A percentile compares a stretch with the other conserved stretches of the same genome.
Conservation (phyloP, 225 moss, liverwort and hornwort species). For the Neckera pumila region DNA sequence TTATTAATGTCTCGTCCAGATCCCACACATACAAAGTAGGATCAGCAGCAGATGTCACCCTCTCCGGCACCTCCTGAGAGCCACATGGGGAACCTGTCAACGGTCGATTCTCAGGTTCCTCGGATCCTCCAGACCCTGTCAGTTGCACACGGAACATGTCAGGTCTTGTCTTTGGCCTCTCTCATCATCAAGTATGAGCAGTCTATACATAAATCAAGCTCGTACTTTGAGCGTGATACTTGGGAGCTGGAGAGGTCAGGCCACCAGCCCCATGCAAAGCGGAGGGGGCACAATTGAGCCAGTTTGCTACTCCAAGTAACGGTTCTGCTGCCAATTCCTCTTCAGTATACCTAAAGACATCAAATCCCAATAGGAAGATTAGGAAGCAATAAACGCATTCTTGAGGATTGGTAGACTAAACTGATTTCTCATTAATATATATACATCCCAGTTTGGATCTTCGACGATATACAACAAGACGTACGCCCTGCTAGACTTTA, state of each 20-base stretch:
- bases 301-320: conserved; percentile 27
- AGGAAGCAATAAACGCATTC: neutral
- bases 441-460: neutral
- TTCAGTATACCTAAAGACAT: conserved; percentile 11
- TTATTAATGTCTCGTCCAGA: conserved; percentile 34
- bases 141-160: neutral
- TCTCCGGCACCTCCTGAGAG: neutral
- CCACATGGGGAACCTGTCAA: neutral
- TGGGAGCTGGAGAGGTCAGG: conserved; percentile 8
- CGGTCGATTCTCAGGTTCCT: neutral
- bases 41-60: conserved; percentile 1
- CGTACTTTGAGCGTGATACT: conserved; percentile 7
- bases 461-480: neutral
- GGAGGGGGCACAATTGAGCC: conserved; percentile 23
- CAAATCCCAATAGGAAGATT: neutral
- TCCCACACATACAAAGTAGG: conserved; percentile 36
- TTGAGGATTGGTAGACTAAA: neutral
- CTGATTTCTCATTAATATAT: neutral
- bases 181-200: neutral
- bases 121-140: neutral
- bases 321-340: conserved; percentile 28
- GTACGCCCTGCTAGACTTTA: neutral
- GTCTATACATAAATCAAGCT: neutral
- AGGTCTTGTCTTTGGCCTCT: neutral
- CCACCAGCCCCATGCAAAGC: neutral